Evolutionary conservation across 2,329 filamentous ascomycete genomes (phyloP).

Genomic region (Fonsecaea monophora): DNA sequence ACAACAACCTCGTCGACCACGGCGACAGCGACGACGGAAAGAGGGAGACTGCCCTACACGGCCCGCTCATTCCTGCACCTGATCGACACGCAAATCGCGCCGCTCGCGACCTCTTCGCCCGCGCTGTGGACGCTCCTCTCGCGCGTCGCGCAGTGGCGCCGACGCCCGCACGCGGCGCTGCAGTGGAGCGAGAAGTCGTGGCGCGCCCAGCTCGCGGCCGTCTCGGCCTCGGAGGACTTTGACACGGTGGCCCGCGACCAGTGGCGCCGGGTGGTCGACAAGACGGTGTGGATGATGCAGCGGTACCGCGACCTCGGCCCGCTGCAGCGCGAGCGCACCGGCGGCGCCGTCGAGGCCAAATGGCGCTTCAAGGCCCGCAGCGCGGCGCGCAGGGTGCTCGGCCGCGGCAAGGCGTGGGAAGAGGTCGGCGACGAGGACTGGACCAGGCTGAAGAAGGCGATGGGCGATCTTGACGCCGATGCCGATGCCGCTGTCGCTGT

Average conservation of each 20-base stretch:
- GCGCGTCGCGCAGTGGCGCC: slow-evolving; percentile 74
- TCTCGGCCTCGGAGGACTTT: slow-evolving; percentile 18
- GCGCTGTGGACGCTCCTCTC: slow-evolving; percentile 79
- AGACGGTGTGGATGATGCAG: slow-evolving; percentile 81
- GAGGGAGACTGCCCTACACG: slow-evolving; percentile 59
- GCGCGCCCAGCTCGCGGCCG: slow-evolving; percentile 60
- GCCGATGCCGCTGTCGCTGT: background rate
- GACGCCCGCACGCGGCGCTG: slow-evolving; percentile 73
- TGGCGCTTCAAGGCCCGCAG: slow-evolving; percentile 91
- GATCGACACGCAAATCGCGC: slow-evolving; percentile 75
- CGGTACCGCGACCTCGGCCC: slow-evolving; percentile 80
- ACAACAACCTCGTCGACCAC: slow-evolving; percentile 47
- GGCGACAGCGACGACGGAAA: slow-evolving; percentile 38
- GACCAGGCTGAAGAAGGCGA: slow-evolving; percentile 38
- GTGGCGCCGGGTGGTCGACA: slow-evolving; percentile 75
- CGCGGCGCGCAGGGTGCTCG: slow-evolving; percentile 81
- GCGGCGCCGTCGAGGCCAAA: slow-evolving; percentile 72
- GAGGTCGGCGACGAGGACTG: slow-evolving; percentile 58
- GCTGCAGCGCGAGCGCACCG: slow-evolving; percentile 52
- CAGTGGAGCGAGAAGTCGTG: slow-evolving; percentile 89
- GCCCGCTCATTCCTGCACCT: slow-evolving; percentile 66
- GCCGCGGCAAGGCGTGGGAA: slow-evolving; percentile 83
- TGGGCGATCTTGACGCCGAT: slow-evolving; percentile 5
- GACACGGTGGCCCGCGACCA: slow-evolving; percentile 59
- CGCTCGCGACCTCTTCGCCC: slow-evolving; percentile 80